Conservation (phyloP, 768 basidiomycete species). For the Termitomyces sp. region DNA sequence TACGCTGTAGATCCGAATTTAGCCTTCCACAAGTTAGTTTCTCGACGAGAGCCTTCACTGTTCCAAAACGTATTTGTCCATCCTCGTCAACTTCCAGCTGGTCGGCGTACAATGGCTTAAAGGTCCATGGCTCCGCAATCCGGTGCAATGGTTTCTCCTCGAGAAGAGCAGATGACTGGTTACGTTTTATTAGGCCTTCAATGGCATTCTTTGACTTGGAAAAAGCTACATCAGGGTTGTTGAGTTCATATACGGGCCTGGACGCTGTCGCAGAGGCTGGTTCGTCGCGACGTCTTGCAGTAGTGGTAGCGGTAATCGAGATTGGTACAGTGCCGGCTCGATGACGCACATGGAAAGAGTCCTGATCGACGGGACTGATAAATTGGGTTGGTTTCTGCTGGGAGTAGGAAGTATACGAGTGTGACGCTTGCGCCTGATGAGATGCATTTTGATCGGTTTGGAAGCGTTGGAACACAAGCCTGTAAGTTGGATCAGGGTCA, state of each 20-base stretch:
- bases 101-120: conserved; percentile 51
- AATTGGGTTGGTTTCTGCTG: conserved; percentile 32
- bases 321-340: conserved; percentile 22
- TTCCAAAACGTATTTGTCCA: conserved; percentile 63
- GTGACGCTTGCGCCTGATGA: conserved; percentile 9
- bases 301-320: conserved; percentile 14
- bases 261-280: conserved; percentile 20
- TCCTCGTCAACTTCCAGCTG: conserved; percentile 62
- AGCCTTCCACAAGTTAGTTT: conserved; percentile 45
- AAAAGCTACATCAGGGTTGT: neutral
- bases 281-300: conserved; percentile 32
- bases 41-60: conserved; percentile 67
- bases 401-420: conserved; percentile 14
- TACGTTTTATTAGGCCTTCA: conserved; percentile 14
- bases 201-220: conserved; percentile 6
- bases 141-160: conserved; percentile 36
- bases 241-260: conserved; percentile 2
- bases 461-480: conserved; percentile 6
- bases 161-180: conserved; percentile 29
- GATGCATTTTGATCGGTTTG: conserved; percentile 9
- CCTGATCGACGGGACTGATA: conserved; percentile 13
- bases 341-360: conserved; percentile 13
- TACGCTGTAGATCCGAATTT: conserved; percentile 45
- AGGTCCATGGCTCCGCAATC: conserved; percentile 46
- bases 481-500: conserved; percentile 7